These are phyloP conservation scores for Trichosporon inkin DNA, from an alignment of 1,284 basidiomycete species.

Conservation along the genomic window DNA sequence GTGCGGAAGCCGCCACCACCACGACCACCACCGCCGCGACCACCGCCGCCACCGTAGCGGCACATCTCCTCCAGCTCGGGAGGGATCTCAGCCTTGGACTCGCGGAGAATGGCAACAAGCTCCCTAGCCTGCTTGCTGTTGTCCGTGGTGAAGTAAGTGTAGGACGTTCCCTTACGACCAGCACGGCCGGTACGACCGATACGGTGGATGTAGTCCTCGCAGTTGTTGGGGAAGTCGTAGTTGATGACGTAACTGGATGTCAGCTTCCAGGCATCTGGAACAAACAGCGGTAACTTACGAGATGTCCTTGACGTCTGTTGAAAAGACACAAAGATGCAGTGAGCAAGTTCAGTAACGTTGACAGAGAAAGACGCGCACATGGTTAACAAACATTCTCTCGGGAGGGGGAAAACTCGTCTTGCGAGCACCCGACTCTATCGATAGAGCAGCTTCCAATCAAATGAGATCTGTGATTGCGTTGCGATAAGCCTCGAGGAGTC, in stretches of 20 bases:
- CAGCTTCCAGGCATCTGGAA: not conserved
- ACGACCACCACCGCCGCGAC: conserved; percentile 52
- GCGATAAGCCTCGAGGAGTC: conserved; percentile 11
- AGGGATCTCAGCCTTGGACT: conserved; percentile 84
- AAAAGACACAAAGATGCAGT: conserved; percentile 17
- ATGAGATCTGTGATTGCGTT: conserved; percentile 10
- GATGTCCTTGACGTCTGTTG: conserved; percentile 50
- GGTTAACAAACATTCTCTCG: conserved; percentile 26
- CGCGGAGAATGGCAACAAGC: conserved; percentile 78
- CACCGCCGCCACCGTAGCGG: conserved; percentile 67
- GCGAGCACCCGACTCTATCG: conserved; percentile 21
- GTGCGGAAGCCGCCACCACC: conserved; percentile 30
- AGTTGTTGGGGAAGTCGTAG: conserved; percentile 87
- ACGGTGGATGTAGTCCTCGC: conserved; percentile 56
- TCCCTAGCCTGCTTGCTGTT: conserved; percentile 93
- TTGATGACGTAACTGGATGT: conserved; percentile 53
- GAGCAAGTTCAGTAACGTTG: conserved; percentile 23
- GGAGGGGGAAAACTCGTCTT: conserved; percentile 17
- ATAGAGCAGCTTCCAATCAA: conserved; percentile 10
- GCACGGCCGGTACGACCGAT: conserved; percentile 59
- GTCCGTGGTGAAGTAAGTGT: conserved; percentile 94
- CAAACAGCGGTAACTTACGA: conserved; percentile 24
- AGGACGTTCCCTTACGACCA: conserved; percentile 63
- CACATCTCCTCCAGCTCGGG: conserved; percentile 91
- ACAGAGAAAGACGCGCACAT: conserved; percentile 20